phyloP scores from a whole-genome alignment of 768 basidiomycete species.

The Termitomyces sp. region DNA sequence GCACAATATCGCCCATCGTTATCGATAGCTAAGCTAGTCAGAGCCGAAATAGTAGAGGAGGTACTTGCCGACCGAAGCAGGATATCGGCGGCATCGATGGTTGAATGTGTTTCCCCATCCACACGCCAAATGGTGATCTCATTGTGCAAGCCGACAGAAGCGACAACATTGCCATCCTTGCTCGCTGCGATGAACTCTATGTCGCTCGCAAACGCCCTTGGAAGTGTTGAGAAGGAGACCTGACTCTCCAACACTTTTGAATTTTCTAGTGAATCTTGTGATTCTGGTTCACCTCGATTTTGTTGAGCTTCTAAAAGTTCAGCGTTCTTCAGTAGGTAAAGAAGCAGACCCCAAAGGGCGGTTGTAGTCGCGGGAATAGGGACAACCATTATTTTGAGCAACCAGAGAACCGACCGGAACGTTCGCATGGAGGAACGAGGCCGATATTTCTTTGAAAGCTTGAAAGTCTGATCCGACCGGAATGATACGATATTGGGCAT shows the following conservation, averaged over 20 bases:
- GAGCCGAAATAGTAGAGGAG: conserved; percentile 38
- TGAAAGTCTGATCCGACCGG: conserved; percentile 28
- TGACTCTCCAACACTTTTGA: conserved; percentile 31
- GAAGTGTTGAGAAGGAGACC: conserved; percentile 61
- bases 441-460: conserved; percentile 22
- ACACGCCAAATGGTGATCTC: conserved; percentile 68
- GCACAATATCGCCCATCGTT: conserved; percentile 57
- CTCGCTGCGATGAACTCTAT: conserved; percentile 76
- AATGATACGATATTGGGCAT: conserved; percentile 74
- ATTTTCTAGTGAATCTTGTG: conserved; percentile 21
- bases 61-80: conserved; percentile 45
- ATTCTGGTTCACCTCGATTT: conserved; percentile 45
- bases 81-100: conserved; percentile 47
- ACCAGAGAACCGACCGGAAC: conserved; percentile 59
- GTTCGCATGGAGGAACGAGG: conserved; percentile 42
- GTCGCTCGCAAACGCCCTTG: conserved; percentile 78
- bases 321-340: conserved; percentile 86
- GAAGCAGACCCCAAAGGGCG: conserved; percentile 66
- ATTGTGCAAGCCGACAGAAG: conserved; percentile 73
- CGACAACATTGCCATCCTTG: conserved; percentile 55
- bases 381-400: conserved; percentile 75
- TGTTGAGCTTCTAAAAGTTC: conserved; percentile 87
- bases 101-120: conserved; percentile 31
- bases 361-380: conserved; percentile 79
- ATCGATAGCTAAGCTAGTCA: conserved; percentile 62